phyloP scores from a whole-genome alignment of 2,329 filamentous ascomycete genomes.

The Cladophialophora bantiana region DNA sequence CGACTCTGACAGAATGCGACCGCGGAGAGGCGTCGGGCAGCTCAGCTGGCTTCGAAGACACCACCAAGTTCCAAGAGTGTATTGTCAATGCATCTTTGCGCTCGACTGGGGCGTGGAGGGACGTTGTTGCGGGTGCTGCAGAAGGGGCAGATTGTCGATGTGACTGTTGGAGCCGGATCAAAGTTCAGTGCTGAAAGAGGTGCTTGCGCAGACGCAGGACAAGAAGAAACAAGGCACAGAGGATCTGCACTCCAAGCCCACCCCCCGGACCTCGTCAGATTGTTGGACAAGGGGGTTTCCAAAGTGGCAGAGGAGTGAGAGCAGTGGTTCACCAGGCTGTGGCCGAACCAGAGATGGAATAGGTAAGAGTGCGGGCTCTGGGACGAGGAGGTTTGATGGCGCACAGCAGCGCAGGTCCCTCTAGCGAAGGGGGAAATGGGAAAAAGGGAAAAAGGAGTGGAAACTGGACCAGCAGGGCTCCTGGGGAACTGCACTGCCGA shows the following conservation, averaged over 20 bases:
- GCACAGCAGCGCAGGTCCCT: background rate
- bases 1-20: conserved; percentile 20
- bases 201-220: background rate
- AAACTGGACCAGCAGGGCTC: background rate
- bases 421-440: background rate
- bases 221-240: background rate
- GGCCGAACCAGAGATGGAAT: background rate
- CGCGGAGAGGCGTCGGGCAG: conserved; percentile 5
- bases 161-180: background rate
- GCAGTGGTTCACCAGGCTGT: conserved; percentile 4
- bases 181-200: background rate
- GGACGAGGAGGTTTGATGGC: conserved; percentile 10
- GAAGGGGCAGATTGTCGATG: background rate
- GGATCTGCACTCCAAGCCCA: conserved; percentile 1
- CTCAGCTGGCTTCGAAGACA: conserved; percentile 12
- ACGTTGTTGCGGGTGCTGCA: background rate
- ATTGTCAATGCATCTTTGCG: background rate
- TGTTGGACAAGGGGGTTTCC: conserved; percentile 6
- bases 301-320: conserved; percentile 1
- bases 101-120: background rate
- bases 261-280: background rate
- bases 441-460: conserved; percentile 6
- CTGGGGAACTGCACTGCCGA: background rate
- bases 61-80: background rate
- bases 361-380: conserved; percentile 14